Evolutionary conservation across 371 early-diverging fungal genomes (phyloP).

Genomic region (Mortierella sp.): DNA sequence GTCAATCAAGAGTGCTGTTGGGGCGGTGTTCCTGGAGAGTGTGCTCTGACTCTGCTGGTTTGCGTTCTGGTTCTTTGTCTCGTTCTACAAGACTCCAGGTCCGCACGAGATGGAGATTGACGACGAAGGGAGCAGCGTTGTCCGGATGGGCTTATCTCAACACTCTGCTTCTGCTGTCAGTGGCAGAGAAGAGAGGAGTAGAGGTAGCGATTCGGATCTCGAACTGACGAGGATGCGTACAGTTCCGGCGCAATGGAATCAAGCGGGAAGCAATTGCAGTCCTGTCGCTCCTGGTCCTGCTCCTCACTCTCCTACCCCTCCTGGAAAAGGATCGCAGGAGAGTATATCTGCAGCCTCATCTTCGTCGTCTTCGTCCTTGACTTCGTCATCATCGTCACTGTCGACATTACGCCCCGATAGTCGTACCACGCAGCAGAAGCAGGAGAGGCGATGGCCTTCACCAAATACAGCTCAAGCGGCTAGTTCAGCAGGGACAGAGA

Average conservation of each 20-base stretch:
- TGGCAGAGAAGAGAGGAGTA: background rate
- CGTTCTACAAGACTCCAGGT: background rate
- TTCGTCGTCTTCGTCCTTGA: background rate
- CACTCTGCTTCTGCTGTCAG: background rate
- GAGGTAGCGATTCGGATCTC: background rate
- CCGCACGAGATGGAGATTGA: background rate
- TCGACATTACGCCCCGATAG: background rate
- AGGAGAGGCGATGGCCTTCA: background rate
- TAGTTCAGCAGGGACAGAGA: background rate
- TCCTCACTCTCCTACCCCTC: background rate
- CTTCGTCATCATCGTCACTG: background rate
- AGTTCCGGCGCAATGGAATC: background rate
- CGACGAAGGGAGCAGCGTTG: background rate
- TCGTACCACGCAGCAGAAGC: background rate
- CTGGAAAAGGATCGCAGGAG: background rate
- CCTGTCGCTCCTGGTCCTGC: background rate
- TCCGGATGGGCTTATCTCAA: conserved; percentile 3
- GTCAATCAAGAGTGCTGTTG: conserved; percentile 19
- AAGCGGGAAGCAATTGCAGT: background rate
- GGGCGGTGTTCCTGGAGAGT: conserved; percentile 19
- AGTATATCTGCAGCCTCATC: background rate
- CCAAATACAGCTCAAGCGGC: background rate
- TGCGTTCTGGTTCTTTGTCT: conserved; percentile 23
- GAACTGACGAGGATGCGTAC: background rate
- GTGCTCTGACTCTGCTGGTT: conserved; percentile 35